Evolutionary conservation across 192 early-diverging fungal species (phyloP).

Genomic region (Coemansia sp.): DNA sequence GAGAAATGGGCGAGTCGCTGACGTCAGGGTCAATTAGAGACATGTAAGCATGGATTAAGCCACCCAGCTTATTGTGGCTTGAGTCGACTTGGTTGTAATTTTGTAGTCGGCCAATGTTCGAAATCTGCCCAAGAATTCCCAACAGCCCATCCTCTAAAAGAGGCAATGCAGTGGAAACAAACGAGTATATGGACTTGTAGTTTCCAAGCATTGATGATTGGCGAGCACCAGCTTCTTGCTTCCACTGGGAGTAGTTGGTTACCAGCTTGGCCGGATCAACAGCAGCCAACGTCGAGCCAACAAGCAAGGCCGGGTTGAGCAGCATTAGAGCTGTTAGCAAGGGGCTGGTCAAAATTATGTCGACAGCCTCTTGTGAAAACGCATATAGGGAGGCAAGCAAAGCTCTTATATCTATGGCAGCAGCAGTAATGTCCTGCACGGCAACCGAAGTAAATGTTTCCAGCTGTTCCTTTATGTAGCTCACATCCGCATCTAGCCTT

Average conservation of each 20-base stretch:
- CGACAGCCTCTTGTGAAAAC: conserved; percentile 23
- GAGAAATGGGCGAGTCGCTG: background rate
- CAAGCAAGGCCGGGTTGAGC: conserved; percentile 12
- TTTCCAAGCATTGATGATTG: conserved; percentile 9
- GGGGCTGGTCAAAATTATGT: conserved; percentile 25
- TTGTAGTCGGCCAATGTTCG: conserved; percentile 2
- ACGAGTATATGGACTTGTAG: conserved; percentile 14
- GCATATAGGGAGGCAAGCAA: conserved; percentile 21
- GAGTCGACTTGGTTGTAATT: background rate
- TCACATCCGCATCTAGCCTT: conserved; percentile 11
- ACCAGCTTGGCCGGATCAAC: conserved; percentile 23
- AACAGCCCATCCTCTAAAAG: conserved; percentile 14
- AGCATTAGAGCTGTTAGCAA: conserved; percentile 14
- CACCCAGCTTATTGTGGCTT: background rate
- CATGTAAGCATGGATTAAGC: background rate
- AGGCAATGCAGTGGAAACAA: conserved; percentile 30
- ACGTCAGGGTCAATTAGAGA: background rate
- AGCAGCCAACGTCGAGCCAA: conserved; percentile 1
- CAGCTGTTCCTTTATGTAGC: conserved; percentile 4
- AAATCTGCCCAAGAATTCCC: conserved; percentile 11
- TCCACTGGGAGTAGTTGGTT: conserved; percentile 24
- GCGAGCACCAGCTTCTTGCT: conserved; percentile 19
- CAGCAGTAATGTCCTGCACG: conserved; percentile 4
- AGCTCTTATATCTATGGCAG: conserved; percentile 1
- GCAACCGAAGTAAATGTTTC: conserved; percentile 8